A percentile compares a stretch with the other conserved stretches of the same genome.
phyloP scores from a whole-genome alignment of 2,329 filamentous ascomycete species.

The Ceratocystis cubensis region DNA sequence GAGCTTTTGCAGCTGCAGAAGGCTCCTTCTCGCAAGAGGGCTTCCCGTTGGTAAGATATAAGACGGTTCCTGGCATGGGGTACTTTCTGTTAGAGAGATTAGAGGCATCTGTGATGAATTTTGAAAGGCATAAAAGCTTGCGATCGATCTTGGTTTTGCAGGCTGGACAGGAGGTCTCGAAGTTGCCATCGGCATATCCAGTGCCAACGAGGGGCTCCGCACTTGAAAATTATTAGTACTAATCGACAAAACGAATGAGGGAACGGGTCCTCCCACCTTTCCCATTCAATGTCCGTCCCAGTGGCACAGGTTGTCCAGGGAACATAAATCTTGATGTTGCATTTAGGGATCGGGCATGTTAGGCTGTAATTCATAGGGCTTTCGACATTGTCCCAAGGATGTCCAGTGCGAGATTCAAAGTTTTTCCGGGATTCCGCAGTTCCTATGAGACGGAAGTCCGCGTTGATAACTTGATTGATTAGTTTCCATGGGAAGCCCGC shows the following conservation, averaged over 20 bases:
- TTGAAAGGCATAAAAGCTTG: slow-evolving; percentile 46
- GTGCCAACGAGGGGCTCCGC: slow-evolving; percentile 30
- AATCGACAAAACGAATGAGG: too few species aligned
- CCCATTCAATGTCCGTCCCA: slow-evolving; percentile 24
- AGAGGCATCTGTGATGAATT: slow-evolving; percentile 46
- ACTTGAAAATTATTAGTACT: not conserved
- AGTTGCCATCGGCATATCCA: slow-evolving; percentile 49
- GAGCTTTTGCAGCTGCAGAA: slow-evolving; percentile 21
- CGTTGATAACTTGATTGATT: slow-evolving; percentile 46
- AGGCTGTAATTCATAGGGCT: slow-evolving; percentile 39
- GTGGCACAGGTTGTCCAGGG: slow-evolving; percentile 48
- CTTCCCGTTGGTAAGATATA: slow-evolving; percentile 41
- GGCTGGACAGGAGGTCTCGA: slow-evolving; percentile 36
- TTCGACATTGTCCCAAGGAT: slow-evolving; percentile 47
- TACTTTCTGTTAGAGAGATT: slow-evolving; percentile 34
- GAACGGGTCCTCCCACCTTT: not conserved
- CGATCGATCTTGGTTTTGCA: slow-evolving; percentile 44
- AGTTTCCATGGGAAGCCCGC: slow-evolving; percentile 54
- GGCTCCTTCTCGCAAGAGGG: slow-evolving; percentile 27
- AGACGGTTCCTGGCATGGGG: slow-evolving; percentile 57
- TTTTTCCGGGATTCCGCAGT: slow-evolving; percentile 31
- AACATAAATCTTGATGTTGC: slow-evolving; percentile 32
- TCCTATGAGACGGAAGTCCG: slow-evolving; percentile 44
- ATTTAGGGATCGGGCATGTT: slow-evolving; percentile 40
- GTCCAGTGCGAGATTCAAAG: slow-evolving; percentile 39